Percentiles rank a stretch among this genome's conserved stretches.
Conservation (phyloP, 2,329 filamentous ascomycete genomes). For the Alternaria metachromatica region DNA sequence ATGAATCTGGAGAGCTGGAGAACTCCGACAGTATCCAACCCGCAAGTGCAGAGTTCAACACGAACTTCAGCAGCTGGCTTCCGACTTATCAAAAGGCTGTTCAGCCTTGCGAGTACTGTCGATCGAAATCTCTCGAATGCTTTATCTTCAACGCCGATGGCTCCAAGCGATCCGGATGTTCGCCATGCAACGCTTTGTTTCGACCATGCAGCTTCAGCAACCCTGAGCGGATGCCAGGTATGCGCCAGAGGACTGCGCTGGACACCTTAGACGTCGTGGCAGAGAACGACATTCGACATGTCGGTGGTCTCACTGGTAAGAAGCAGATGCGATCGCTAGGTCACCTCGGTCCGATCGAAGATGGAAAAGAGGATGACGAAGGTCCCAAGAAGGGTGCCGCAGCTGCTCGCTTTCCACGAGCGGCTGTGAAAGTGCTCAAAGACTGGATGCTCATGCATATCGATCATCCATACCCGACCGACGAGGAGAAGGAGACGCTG, state of each 20-base stretch:
- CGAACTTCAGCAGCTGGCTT: conserved; percentile 55
- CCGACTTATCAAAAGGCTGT: conserved; percentile 55
- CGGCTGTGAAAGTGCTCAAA: conserved; percentile 81
- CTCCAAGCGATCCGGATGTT: conserved; percentile 51
- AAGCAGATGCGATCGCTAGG: conserved; percentile 47
- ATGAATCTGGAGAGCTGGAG: conserved; percentile 7
- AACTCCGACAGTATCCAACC: conserved; percentile 10
- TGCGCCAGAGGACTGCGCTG: conserved; percentile 47
- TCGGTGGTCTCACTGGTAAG: conserved; percentile 47
- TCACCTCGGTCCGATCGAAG: conserved; percentile 46
- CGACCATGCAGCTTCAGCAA: conserved; percentile 56
- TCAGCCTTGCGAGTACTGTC: conserved; percentile 57
- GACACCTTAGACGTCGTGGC: conserved; percentile 57
- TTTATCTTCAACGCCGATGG: conserved; percentile 51
- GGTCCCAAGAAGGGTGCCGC: conserved; percentile 43
- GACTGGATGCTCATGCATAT: conserved; percentile 83
- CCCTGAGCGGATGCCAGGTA: conserved; percentile 37
- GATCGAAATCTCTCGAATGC: conserved; percentile 55
- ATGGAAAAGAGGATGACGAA: conserved; percentile 35
- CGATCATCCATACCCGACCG: conserved; percentile 85
- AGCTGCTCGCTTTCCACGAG: conserved; percentile 70
- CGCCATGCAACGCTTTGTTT: conserved; percentile 57
- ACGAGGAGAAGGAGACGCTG: conserved; percentile 82
- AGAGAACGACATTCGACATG: conserved; percentile 47
- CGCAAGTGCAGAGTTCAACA: conserved; percentile 42